These are phyloP conservation scores for Phytophthora niederhauseri DNA, from an alignment of 352 stramenopile genomes.

Conservation along the genomic window DNA sequence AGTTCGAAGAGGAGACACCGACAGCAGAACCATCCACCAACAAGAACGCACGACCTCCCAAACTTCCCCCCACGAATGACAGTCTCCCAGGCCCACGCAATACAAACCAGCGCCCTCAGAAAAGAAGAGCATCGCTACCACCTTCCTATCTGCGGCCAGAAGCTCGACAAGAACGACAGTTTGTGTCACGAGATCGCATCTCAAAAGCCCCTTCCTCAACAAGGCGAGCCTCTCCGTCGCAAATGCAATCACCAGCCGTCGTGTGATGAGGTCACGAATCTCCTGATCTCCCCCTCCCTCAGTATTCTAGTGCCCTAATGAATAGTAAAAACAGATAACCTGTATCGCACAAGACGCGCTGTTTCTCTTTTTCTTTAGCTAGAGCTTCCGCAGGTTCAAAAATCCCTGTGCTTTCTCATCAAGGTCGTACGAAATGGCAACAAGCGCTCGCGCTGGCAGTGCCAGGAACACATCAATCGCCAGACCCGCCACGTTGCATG, in stretches of 20 bases:
- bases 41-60: conserved; percentile 9
- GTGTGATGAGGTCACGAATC: conserved; percentile 3
- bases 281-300: neutral
- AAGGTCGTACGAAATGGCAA: conserved; percentile 69
- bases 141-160: conserved; percentile 10
- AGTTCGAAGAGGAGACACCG: conserved; percentile 34
- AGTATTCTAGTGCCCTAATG: conserved; percentile 8
- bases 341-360: conserved; percentile 2
- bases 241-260: conserved; percentile 10
- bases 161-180: conserved; percentile 3
- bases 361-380: conserved; percentile 4
- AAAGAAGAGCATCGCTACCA: conserved; percentile 17
- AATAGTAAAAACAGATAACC: conserved; percentile 1
- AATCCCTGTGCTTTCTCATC: conserved; percentile 75
- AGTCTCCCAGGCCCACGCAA: conserved; percentile 12
- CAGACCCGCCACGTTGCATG: conserved; percentile 57
- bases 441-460: conserved; percentile 48
- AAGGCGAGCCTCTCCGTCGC: conserved; percentile 25
- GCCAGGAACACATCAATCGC: conserved; percentile 62
- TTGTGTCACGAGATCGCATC: neutral
- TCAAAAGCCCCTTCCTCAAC: conserved; percentile 32
- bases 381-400: conserved; percentile 77
- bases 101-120: conserved; percentile 12
- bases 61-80: neutral
- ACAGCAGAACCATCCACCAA: conserved; percentile 5